Conservation (phyloP, 345 rosid species). For the Citrus cavaleriei region DNA sequence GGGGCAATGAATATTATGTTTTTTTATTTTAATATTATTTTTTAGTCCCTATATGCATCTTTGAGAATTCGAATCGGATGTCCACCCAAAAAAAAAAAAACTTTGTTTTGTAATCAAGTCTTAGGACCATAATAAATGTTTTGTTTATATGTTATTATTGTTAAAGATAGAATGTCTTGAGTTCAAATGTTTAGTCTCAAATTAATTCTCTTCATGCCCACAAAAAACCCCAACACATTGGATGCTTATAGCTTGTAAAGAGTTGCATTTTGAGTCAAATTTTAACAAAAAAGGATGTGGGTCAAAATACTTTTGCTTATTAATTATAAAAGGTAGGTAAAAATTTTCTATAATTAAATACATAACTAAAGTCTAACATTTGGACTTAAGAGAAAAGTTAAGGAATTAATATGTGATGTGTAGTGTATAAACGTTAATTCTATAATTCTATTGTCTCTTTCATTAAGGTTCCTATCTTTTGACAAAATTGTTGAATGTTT, state of each 20-base stretch:
- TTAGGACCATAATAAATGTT: neutral
- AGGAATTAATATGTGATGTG: neutral
- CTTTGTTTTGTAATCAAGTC: too few relatives aligned
- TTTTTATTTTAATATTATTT: too few relatives aligned
- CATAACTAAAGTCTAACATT: neutral
- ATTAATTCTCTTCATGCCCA: neutral
- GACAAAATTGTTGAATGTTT: neutral
- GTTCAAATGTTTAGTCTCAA: neutral
- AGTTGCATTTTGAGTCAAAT: neutral
- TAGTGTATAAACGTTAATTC: too few relatives aligned
- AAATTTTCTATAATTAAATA: neutral
- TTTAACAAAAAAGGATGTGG: neutral
- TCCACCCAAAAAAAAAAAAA: too few relatives aligned
- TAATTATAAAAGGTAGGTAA: neutral
- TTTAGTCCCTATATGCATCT: too few relatives aligned
- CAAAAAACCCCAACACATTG: neutral
- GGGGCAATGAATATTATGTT: too few relatives aligned
- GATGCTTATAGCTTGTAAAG: neutral
- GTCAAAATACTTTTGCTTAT: neutral
- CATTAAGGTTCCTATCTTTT: neutral
- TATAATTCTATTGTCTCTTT: slow-evolving; percentile 18
- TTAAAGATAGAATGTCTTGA: neutral
- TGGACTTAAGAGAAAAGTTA: neutral
- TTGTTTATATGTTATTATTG: neutral
- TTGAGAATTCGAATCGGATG: too few relatives aligned